Base-by-base conservation (phyloP, 2,329 filamentous ascomycete genomes). In the Diaporthe helianthi region DNA sequence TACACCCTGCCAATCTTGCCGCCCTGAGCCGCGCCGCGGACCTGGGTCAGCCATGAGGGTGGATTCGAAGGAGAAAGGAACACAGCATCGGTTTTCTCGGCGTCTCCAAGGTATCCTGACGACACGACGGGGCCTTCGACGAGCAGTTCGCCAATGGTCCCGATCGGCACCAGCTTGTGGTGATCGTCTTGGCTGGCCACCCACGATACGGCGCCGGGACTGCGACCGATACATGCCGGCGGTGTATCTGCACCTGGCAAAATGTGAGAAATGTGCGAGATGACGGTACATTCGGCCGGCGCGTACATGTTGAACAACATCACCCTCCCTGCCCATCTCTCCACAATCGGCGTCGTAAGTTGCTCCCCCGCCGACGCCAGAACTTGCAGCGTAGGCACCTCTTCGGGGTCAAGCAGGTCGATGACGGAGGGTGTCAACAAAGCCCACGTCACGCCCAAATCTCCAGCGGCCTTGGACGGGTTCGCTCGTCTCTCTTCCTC, bases 51-150 rank as follows among this genome's bases (percentile, higher is more conserved):
- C 41, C 41, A 44, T 44, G 41, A 44, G 41, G 41, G 41, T 44
- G 41, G 41, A 44, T 44, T 44, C 41, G 41, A 44, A 44, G 41
- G 41, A 19, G 41, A 44, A 17, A 44, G 41, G 41, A 44, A 44
- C 41, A 44, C 41, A 44, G 54, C 74, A 60, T 24, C 72, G 4
- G 76, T 78, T 46, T 73, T 73, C 77, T 77, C 74, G 0, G 75
- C 71, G 31, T 86, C 81, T 60, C 84, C 80, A 17, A 85, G 75
- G 68, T 87, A 87, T 38, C 83, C 83, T 33, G 79, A 76, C 24
- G 80, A 83, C 24, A 80, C 2, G 22, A 73, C 70, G 17, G 72
- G 67, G 31, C 73, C 74, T 33, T 72, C 58, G 47, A 75, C 49
- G 24, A 73, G 41, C 44, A 73, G 65, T 49, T 74, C 74, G 36